These are phyloP conservation scores for Asterochloris erici DNA, from an alignment of 139 green algal species.

Conservation along the genomic window DNA sequence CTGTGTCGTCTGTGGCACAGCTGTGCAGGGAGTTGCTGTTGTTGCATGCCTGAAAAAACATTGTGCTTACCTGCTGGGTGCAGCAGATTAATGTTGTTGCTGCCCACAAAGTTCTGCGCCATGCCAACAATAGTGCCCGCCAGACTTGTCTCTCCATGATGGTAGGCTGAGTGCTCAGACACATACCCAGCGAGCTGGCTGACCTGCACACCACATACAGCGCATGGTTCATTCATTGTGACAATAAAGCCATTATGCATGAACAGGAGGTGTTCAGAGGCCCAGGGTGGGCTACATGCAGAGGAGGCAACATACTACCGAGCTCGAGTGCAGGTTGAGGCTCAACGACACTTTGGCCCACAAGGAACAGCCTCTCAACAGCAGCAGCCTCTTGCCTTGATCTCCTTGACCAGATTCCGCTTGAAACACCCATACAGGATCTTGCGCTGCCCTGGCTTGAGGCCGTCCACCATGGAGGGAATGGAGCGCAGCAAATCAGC, in stretches of 20 bases:
- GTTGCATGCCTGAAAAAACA: not conserved
- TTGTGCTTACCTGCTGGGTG: conserved; percentile 38
- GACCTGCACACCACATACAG: conserved; percentile 58
- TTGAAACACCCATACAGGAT: conserved; percentile 99
- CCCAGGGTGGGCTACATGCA: too few species aligned
- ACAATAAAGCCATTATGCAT: not conserved
- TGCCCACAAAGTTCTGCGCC: conserved; percentile 94
- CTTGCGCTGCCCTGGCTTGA: conserved; percentile 99
- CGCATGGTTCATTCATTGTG: not conserved
- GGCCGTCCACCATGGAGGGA: conserved; percentile 90
- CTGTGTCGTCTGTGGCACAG: too few species aligned
- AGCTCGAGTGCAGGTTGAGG: not conserved
- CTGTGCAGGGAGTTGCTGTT: not conserved
- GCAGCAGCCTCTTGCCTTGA: conserved; percentile 69
- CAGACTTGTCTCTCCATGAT: conserved; percentile 94
- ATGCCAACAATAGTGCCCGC: conserved; percentile 84
- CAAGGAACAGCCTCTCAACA: not conserved
- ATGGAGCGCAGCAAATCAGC: conserved; percentile 97
- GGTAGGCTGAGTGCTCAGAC: conserved; percentile 96
- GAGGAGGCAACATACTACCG: too few species aligned
- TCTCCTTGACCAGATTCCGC: conserved; percentile 89
- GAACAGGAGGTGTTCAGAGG: not conserved
- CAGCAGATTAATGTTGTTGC: conserved; percentile 99
- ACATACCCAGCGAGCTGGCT: conserved; percentile 96
- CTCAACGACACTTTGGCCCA: too few species aligned